Base-by-base conservation (phyloP, 495 filamentous ascomycete genomes). In the Aspergillus hancockii region DNA sequence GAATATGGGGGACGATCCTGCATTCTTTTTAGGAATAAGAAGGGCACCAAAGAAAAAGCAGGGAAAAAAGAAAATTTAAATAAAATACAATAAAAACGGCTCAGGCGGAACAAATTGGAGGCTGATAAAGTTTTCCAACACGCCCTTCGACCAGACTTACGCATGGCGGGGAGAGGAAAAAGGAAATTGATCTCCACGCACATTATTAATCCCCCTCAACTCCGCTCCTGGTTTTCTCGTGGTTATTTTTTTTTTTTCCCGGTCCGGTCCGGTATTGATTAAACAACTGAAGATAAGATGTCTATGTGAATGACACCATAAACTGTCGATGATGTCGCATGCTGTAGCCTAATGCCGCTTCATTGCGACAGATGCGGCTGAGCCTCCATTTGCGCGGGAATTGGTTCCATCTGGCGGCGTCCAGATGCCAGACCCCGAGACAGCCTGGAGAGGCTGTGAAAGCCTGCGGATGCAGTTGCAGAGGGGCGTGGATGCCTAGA, bases 121-220 rank as follows among this genome's bases (percentile, higher is more conserved):
- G 16, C 7, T 21, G 41, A 47, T 47, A 47, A n/a, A 47, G 43
- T 47, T 47, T 47, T n/a, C 8, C 19, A 45, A 45, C 41, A 45
- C 18, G 18, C 41, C 41, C 41, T 45, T 36, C 34, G 34, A 36
- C 41, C 41, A 45, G 14, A n/a, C 16, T 21, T 18, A 45, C 18
- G 41, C 18, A 45, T 45, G 41, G 41, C 41, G 41, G 43, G 43
- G 43, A 47, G 43, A 21, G 19, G 43, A 22, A 47, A 47, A 47
- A 23, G 43, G 43, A 47, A 45, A 47, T 47, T 12, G 43, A 47
- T 47, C 41, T 45, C 19, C 43, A 47, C 12, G 21, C 5, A 47
- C 38, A 47, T 47, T 47, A 47, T 47, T 47, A 47, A 47, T 47
- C 43, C 43, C 9, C 19, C 13, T 19, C 1, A 22, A 8, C 9